These are phyloP conservation scores for Hyphodiscus sp. DNA, from an alignment of 2,329 filamentous ascomycete species.

Conservation along the genomic window DNA sequence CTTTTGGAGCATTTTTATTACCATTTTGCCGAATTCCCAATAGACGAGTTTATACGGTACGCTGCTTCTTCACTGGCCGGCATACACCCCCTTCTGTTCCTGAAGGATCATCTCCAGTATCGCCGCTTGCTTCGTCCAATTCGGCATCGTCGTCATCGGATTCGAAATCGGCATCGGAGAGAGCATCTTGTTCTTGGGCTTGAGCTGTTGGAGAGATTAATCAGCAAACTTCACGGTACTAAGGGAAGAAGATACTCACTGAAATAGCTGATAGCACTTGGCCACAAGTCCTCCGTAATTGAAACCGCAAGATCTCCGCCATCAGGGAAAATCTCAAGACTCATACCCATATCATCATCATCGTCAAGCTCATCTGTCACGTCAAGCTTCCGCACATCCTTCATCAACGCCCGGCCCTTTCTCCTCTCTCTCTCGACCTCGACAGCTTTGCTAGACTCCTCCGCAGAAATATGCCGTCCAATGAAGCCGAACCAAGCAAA, in stretches of 20 bases:
- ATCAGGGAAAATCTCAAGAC: conserved; percentile 79
- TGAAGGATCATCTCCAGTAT: not conserved
- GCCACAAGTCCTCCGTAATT: conserved; percentile 83
- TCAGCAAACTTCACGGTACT: not conserved
- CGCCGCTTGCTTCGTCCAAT: not conserved
- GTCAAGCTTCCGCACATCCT: conserved; percentile 30
- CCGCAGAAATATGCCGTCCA: conserved; percentile 61
- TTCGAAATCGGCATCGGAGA: conserved; percentile 67
- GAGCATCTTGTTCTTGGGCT: conserved; percentile 62
- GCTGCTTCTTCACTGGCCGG: conserved; percentile 16
- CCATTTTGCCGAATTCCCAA: too few species aligned
- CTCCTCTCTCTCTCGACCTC: conserved; percentile 56
- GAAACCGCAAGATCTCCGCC: conserved; percentile 77
- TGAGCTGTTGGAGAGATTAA: conserved; percentile 41
- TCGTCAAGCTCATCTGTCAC: conserved; percentile 45
- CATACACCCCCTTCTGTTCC: conserved; percentile 3
- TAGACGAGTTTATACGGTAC: conserved; percentile 1
- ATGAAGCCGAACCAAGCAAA: conserved; percentile 85
- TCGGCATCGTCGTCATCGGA: conserved; percentile 48
- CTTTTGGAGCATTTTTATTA: too few species aligned
- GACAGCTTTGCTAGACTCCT: conserved; percentile 59
- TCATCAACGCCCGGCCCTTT: conserved; percentile 29
- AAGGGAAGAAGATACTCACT: conserved; percentile 48
- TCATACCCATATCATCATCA: conserved; percentile 55
- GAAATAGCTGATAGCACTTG: conserved; percentile 84